A percentile compares a stretch with the other conserved stretches of the same genome.
Conservation (phyloP, 2,329 filamentous ascomycete genomes). For the Escovopsis sp. region DNA sequence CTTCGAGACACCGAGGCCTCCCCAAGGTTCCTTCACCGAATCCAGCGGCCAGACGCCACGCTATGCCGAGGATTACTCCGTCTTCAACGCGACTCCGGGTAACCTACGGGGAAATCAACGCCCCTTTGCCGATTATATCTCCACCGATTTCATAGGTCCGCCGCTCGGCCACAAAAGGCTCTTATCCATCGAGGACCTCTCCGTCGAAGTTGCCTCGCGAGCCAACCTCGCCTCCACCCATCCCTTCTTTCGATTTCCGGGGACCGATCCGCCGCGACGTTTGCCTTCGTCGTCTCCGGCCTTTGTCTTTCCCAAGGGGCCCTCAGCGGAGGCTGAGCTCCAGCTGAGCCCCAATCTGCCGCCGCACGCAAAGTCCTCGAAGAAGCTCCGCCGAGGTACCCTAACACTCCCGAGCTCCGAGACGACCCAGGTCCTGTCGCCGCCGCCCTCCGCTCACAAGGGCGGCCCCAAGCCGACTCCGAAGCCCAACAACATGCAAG, state of each 20-base stretch:
- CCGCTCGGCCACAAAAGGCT: slow-evolving; percentile 29
- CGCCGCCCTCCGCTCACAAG: slow-evolving; percentile 42
- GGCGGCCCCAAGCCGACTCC: slow-evolving; percentile 38
- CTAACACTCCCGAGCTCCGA: slow-evolving; percentile 18
- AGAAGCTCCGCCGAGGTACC: slow-evolving; percentile 30
- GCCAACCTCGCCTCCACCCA: slow-evolving; percentile 43
- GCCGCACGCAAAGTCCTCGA: slow-evolving; percentile 17
- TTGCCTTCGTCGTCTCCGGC: slow-evolving; percentile 42
- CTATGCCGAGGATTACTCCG: slow-evolving; percentile 49
- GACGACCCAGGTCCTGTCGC: slow-evolving; percentile 38
- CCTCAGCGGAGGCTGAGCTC: slow-evolving; percentile 14
- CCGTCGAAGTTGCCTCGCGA: slow-evolving; percentile 42
- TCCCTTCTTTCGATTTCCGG: slow-evolving; percentile 37
- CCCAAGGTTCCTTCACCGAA: slow-evolving; percentile 31
- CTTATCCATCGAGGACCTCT: slow-evolving; percentile 34
- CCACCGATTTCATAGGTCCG: slow-evolving; percentile 19
- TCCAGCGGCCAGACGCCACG: slow-evolving; percentile 41
- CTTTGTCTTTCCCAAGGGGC: slow-evolving; percentile 17
- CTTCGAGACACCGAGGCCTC: slow-evolving; percentile 40
- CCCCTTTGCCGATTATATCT: slow-evolving; percentile 29
- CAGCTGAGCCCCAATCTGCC: slow-evolving; percentile 14
- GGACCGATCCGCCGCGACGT: slow-evolving; percentile 42
- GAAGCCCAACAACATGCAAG: slow-evolving; percentile 40
- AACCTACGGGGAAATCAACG: slow-evolving; percentile 33
- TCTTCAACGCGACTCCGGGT: slow-evolving; percentile 49